Base-by-base conservation (phyloP, 2,329 filamentous ascomycete genomes). In the Epichloe festucae region DNA sequence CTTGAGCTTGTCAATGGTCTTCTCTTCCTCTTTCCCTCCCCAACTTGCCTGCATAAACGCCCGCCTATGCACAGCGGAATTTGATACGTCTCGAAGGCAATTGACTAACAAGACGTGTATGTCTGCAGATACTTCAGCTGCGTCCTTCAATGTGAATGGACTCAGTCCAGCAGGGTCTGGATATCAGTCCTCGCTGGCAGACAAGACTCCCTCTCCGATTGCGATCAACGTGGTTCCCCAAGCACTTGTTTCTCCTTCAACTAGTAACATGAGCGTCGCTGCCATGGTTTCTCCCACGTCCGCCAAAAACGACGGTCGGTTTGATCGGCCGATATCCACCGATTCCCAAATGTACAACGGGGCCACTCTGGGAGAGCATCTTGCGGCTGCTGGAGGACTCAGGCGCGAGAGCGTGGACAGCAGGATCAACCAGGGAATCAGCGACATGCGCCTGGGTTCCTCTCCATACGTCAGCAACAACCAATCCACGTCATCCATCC, bases 391-490 rank as follows among this genome's bases (percentile, higher is more conserved):
- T 1, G 75, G 82, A 21, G 53, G 57, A 15, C 46, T 77, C 85
- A 53, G 56, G 45, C 79, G 87, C 49, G 87, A 88, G 67, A 90
- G 86, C 59, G 84, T 90, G 4, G 86, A 90, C 65, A 89, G 85
- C 65, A 78, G 85, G 55, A 83, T 90, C 64, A 87, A 87, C 60
- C 79, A 82, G 57, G 78, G 77, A 44, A 82, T 90, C 65, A 78
- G 75, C 52, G 82, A 87, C 45, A 76, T 90, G 67, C 76, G 81
- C 57, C 73, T 90, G 47, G 80, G 81, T 49, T 77, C 76, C 45
- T 75, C 74, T 2, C 85, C 85, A 1, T 90, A 89, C 60, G 78
- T 84, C 23, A 88, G 81, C 63, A 81, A 85, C 59, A 89, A 90
- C 65, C 81, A 84, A 51, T 89, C 85, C 2, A 85, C 85, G 3